phyloP scores from a whole-genome alignment of 768 basidiomycete species.

The Tricholoma sp. region DNA sequence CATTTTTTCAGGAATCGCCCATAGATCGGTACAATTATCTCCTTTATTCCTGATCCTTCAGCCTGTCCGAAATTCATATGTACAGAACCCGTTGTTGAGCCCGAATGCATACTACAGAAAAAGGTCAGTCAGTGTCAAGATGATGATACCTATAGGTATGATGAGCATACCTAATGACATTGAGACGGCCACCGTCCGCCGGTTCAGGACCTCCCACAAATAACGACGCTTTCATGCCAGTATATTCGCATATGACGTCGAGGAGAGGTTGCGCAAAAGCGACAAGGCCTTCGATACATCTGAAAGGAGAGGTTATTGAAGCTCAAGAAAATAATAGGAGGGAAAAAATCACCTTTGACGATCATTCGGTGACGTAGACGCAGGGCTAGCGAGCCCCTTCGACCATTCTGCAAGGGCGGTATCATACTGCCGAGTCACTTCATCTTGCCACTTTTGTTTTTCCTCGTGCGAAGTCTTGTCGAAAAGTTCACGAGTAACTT shows the following conservation, averaged over 20 bases:
- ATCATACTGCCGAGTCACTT: neutral
- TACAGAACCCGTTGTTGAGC: constrained; percentile 11
- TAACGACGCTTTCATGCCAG: neutral
- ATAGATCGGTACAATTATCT: constrained; percentile 12
- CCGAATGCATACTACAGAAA: constrained; percentile 15
- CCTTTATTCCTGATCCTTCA: constrained; percentile 7
- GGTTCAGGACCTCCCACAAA: neutral
- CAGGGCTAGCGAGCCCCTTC: neutral
- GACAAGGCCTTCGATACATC: neutral
- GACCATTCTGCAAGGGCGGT: neutral
- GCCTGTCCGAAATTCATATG: constrained; percentile 14
- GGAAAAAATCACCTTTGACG: neutral
- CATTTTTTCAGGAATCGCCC: constrained; percentile 10
- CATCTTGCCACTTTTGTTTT: neutral
- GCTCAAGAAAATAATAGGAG: neutral
- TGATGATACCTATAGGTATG: neutral
- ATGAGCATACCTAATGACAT: neutral
- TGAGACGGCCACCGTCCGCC: neutral
- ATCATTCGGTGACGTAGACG: neutral
- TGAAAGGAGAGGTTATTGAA: neutral
- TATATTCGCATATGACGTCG: neutral
- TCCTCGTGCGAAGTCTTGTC: neutral
- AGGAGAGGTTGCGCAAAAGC: constrained; percentile 8
- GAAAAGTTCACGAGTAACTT: neutral
- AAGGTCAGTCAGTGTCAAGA: neutral